Base-by-base conservation (phyloP, 768 basidiomycete species). In the Tulasnella sp. region DNA sequence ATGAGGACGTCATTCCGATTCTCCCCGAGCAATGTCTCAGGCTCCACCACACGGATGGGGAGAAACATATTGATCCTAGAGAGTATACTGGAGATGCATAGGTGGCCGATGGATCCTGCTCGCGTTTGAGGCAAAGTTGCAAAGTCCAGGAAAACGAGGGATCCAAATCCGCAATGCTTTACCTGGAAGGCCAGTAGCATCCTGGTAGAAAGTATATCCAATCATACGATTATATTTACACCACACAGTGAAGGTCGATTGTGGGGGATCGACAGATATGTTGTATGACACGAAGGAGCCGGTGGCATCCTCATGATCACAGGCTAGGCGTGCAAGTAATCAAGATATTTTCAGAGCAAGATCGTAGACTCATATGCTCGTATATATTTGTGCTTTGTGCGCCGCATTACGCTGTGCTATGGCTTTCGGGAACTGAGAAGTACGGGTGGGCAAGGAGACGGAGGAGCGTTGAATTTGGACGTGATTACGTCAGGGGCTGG, bases 1-100 rank as follows among this genome's bases (percentile, higher is more conserved):
- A 87, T 80, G 81, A 86, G 72, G 88, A 89, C 83, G 85, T 86
- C 1, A 85, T 88, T n/a, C 87, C 88, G 0, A 82, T 72, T 48
- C 82, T 88, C 27, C 87, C 87, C 2, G 86, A 86, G 2, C 84
- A 82, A 73, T 86, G 86, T 82, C 80, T 89, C 81, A 84, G 83
- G 14, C 88, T 87, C 83, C 85, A 84, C 58, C 89, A 89, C 81
- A 85, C 88, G 3, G 85, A 85, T 27, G 88, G 89, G 8, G 89
- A 90, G 82, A 84, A 88, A 14, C 83, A 88, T 82, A 87, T 90
- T 81, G 40, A 27, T 68, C 42, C 46, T n/a, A n/a, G 3, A 34
- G 75, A 21, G 12, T 3, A 34, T 80, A 48, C 19, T 72, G 36
- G 31, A 75, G 44, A 8, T 80, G 79, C 79, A 24, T 9, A 52